Base-by-base conservation (phyloP, 2,329 filamentous ascomycete genomes). In the Tolypocladium tropicale region DNA sequence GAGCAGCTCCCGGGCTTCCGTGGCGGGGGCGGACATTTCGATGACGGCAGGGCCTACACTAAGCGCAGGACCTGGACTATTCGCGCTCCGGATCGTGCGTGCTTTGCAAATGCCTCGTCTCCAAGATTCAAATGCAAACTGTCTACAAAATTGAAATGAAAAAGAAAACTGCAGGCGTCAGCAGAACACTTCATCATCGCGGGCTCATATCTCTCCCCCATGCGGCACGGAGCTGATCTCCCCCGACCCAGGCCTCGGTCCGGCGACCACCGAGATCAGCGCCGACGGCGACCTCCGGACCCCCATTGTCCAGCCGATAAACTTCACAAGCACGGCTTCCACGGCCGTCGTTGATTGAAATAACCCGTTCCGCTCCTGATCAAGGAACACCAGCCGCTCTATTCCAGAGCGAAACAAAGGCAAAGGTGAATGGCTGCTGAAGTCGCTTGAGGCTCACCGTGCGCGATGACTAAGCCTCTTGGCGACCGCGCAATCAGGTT, bases 1-100 rank as follows among this genome's bases (percentile, higher is more conserved):
- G 14, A 79, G 65, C 9, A 78, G 43, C 43, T 28, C 6, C 6
- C 14, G 4, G 25, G 25, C 3, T 18, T 48, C 43, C 10, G 21
- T 16, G 6, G 43, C 9, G 18, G 43, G n/a, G 6, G 43, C 9
- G 18, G 43, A 30, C 43, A 30, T 30, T 30, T 14, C 12, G 43
- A 10, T 2, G 43, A 16, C 2, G 10, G 16, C 1, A n/a, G n/a
- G n/a, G n/a, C n/a, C n/a, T n/a, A n/a, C n/a, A n/a, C n/a, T n/a
- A n/a, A n/a, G n/a, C n/a, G n/a, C n/a, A n/a, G 5, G 6, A 4
- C 6, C 16, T 28, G 41, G 14, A 9, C 23, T 46, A 28, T 48
- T 28, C 30, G 6, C 14, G 21, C 4, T n/a, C n/a, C 4, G 36
- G n/a, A 18, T 18, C 14, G 11, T 37, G n/a, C 5, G 16, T 37